Conservation (phyloP, 2,329 filamentous ascomycete species). For the Botrytis medusae region DNA sequence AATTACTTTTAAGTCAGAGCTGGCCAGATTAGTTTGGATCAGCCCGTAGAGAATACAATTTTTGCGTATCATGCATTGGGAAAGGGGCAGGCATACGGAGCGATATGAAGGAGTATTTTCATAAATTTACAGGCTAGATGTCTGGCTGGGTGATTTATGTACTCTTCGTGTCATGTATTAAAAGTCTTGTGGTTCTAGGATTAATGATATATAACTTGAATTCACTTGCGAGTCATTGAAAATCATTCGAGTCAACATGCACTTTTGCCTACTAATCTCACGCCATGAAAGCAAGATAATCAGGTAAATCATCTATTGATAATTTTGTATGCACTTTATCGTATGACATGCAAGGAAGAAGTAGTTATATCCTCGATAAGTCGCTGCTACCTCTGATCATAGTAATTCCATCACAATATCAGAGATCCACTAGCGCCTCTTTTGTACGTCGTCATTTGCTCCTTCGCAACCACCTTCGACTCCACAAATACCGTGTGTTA, state of each 20-base stretch:
- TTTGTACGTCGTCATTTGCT: not conserved
- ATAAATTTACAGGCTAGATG: not conserved
- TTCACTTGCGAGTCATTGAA: too few species aligned
- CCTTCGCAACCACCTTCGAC: not conserved
- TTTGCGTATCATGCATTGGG: not conserved
- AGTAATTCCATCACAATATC: not conserved
- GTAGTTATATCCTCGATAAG: too few species aligned
- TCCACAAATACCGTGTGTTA: not conserved
- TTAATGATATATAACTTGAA: not conserved
- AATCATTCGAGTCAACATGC: fast-evolving
- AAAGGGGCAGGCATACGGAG: not conserved
- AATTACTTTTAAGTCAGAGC: not conserved
- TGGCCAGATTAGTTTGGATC: not conserved
- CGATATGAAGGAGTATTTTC: not conserved
- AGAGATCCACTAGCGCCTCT: too few species aligned
- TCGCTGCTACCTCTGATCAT: not conserved
- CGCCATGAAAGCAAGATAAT: not conserved
- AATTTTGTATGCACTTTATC: not conserved
- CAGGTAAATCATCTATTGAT: not conserved
- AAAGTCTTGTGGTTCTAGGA: not conserved
- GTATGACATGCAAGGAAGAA: not conserved
- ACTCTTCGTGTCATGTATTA: not conserved
- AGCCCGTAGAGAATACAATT: not conserved
- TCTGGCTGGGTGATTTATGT: not conserved
- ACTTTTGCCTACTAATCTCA: not conserved